Conservation (phyloP, 371 early-diverging fungal species). For the Circinella umbellata region DNA sequence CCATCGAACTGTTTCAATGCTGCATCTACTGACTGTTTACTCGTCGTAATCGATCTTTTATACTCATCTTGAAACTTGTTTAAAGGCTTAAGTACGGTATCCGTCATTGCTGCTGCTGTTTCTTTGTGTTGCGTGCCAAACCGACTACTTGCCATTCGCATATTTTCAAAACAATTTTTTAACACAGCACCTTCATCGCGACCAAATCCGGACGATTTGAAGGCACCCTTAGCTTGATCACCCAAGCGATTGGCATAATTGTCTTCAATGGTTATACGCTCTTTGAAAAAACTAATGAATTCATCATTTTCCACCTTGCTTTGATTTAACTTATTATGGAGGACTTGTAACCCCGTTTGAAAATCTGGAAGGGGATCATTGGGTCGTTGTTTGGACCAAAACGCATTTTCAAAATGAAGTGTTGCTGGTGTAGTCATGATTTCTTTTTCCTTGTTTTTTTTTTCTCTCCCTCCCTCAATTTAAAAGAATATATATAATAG, state of each 20-base stretch:
- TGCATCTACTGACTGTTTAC: slow-evolving; percentile 66
- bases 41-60: slow-evolving; percentile 53
- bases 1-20: slow-evolving; percentile 61
- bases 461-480: neutral
- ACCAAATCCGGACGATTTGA: slow-evolving; percentile 60
- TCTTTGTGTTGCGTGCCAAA: slow-evolving; percentile 64
- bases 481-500: no score
- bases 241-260: slow-evolving; percentile 59
- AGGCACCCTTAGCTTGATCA: slow-evolving; percentile 50
- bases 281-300: slow-evolving; percentile 67
- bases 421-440: neutral
- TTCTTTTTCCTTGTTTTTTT: neutral
- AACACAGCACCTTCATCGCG: slow-evolving; percentile 80
- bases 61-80: slow-evolving; percentile 64
- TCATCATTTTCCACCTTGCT: slow-evolving; percentile 76
- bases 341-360: slow-evolving; percentile 58
- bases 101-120: slow-evolving; percentile 58
- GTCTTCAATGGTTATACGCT: slow-evolving; percentile 71
- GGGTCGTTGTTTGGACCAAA: slow-evolving; percentile 53
- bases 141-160: slow-evolving; percentile 62
- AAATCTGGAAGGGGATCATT: slow-evolving; percentile 43
- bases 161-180: slow-evolving; percentile 64
- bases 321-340: slow-evolving; percentile 74
- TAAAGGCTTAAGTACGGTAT: slow-evolving; percentile 66
- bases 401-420: slow-evolving; percentile 50